Conservation (phyloP, 768 basidiomycete species). For the Mycena filopes region DNA sequence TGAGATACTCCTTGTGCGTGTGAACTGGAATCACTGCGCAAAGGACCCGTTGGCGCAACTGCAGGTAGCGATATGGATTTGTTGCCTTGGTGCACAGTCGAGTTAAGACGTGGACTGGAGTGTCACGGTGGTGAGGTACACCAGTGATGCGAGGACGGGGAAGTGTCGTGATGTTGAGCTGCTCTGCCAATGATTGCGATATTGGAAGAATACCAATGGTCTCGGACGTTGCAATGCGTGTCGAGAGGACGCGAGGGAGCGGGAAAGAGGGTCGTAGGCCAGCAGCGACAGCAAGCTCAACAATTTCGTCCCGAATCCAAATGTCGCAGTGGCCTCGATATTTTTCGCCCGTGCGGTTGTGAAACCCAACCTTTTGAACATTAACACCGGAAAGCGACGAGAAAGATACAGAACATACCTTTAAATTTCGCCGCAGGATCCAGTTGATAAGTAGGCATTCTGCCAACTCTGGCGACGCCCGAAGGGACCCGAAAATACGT, state of each 20-base stretch:
- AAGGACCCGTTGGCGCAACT: too few species aligned
- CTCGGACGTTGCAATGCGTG: constrained; percentile 1
- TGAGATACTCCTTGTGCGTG: background rate
- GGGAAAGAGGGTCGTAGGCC: background rate
- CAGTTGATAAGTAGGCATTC: constrained; percentile 14
- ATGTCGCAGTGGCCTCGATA: background rate
- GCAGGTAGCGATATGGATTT: too few species aligned
- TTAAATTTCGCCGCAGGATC: background rate
- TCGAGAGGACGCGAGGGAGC: constrained; percentile 1
- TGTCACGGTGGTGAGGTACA: too few species aligned
- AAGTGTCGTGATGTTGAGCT: too few species aligned
- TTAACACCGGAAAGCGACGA: too few species aligned
- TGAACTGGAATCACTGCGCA: background rate
- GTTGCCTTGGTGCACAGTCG: too few species aligned
- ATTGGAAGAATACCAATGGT: constrained; percentile 4
- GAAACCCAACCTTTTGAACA: background rate
- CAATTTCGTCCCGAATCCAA: background rate
- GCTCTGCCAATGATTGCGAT: background rate
- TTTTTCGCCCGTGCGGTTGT: background rate
- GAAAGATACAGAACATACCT: background rate
- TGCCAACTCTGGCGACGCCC: constrained; percentile 27
- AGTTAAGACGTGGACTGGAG: too few species aligned
- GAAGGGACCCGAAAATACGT: constrained; percentile 29
- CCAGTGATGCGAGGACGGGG: too few species aligned
- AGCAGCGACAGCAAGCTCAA: background rate